phyloP scores from a whole-genome alignment of 164 flowering plant species.

The Umbellularia californica region DNA sequence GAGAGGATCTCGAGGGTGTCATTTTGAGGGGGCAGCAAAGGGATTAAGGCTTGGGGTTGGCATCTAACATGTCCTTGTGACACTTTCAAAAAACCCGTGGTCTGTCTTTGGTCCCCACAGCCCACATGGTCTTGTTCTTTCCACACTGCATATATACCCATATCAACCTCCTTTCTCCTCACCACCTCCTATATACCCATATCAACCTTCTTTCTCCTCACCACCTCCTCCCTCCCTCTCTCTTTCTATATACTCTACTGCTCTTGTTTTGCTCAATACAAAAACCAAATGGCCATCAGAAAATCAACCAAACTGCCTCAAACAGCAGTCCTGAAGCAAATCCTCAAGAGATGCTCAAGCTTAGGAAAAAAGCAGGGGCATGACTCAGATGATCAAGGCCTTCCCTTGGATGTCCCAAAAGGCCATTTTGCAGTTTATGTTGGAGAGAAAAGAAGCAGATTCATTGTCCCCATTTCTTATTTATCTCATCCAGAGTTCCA shows the following conservation, averaged over 20 bases:
- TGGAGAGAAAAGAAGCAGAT: conserved; percentile 18
- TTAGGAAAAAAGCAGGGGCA: conserved; percentile 15
- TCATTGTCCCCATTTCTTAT: conserved; percentile 19
- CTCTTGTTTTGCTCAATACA: neutral
- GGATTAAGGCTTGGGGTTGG: conserved; percentile 27
- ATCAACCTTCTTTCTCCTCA: conserved; percentile 11
- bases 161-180: conserved; percentile 11
- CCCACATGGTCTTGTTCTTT: conserved; percentile 28
- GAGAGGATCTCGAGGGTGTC: conserved; percentile 25
- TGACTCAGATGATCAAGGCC: conserved; percentile 25
- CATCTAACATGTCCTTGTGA: conserved; percentile 37
- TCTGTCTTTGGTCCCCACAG: conserved; percentile 46
- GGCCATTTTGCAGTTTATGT: conserved; percentile 24
- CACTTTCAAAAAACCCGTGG: conserved; percentile 41
- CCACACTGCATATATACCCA: conserved; percentile 35
- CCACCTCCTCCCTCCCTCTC: neutral
- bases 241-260: neutral
- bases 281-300: conserved; percentile 10
- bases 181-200: conserved; percentile 28
- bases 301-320: conserved; percentile 14
- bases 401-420: conserved; percentile 28
- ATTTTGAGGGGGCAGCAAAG: conserved; percentile 38
- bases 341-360: conserved; percentile 23
- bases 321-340: conserved; percentile 17
- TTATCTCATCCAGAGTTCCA: conserved; percentile 19